These are phyloP conservation scores for Allium cepa DNA, from an alignment of 106 monocot genomes.

Conservation along the genomic window DNA sequence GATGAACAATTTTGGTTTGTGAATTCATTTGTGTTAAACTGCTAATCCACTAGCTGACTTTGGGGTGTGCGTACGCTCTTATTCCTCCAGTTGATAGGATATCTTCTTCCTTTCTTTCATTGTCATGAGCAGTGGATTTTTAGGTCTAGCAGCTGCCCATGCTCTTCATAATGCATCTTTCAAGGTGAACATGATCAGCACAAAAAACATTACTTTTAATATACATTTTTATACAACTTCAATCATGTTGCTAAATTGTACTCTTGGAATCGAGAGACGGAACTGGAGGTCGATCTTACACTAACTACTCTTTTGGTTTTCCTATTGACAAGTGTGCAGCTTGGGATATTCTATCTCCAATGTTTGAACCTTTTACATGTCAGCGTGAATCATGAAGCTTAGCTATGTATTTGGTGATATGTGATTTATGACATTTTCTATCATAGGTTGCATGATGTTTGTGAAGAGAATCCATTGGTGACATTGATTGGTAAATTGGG, in stretches of 20 bases:
- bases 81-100: conserved; percentile 6
- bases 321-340: conserved; percentile 94
- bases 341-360: conserved; percentile 28
- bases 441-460: conserved; percentile 88
- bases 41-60: no score
- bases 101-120: conserved; percentile 29
- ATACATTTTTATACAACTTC: background rate
- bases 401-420: background rate
- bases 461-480: conserved; percentile 86
- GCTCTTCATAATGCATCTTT: conserved; percentile 79
- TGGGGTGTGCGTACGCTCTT: background rate
- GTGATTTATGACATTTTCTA: background rate
- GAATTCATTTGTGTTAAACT: no score
- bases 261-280: conserved; percentile 86
- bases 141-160: conserved; percentile 58
- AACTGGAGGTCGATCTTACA: conserved; percentile 84
- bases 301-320: conserved; percentile 91
- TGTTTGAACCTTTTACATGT: conserved; percentile 3
- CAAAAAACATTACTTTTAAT: background rate
- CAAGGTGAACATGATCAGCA: conserved; percentile 25
- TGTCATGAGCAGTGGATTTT: conserved; percentile 59
- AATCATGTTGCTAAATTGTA: conserved; percentile 45
- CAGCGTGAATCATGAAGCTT: background rate
- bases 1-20: no score
- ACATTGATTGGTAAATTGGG: conserved; percentile 77